These are phyloP conservation scores for Aspergillus cavernicola DNA, from an alignment of 495 filamentous ascomycete species.

Conservation along the genomic window DNA sequence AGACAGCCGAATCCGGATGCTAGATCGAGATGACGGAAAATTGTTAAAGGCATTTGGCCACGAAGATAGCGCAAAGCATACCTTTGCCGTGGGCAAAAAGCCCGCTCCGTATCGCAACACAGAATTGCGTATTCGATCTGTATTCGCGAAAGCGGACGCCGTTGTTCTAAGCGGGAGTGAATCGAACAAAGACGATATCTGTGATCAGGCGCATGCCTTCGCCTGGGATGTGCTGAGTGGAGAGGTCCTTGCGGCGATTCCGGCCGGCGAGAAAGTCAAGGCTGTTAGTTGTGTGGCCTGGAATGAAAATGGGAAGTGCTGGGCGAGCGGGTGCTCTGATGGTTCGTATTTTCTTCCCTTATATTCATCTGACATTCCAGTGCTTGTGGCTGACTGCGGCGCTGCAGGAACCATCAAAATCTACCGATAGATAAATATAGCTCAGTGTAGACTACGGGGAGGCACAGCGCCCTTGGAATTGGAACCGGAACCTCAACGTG, in stretches of 20 bases:
- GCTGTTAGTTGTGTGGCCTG: conserved; percentile 66
- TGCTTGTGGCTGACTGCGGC: conserved; percentile 10
- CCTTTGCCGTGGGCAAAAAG: not conserved
- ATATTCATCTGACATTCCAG: not conserved
- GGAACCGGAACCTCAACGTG: not conserved
- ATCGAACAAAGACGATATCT: conserved; percentile 36
- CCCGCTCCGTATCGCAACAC: conserved; percentile 52
- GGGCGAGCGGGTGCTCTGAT: conserved; percentile 61
- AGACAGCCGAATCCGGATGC: conserved; percentile 72
- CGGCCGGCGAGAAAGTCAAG: conserved; percentile 54
- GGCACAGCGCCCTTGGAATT: not conserved
- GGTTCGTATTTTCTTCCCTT: conserved; percentile 32
- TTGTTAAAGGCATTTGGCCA: conserved; percentile 69
- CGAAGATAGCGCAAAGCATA: conserved; percentile 22
- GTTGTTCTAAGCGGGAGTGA: conserved; percentile 85
- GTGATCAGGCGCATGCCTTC: conserved; percentile 62
- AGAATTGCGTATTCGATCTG: conserved; percentile 67
- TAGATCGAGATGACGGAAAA: conserved; percentile 73
- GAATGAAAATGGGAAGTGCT: conserved; percentile 64
- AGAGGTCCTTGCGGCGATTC: conserved; percentile 56
- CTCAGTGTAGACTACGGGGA: not conserved
- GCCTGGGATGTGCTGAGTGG: conserved; percentile 89
- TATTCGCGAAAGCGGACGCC: conserved; percentile 68
- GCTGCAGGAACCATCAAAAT: conserved; percentile 24
- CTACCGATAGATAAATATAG: conserved; percentile 13